Evolutionary conservation across 139 green algal genomes (phyloP).

Genomic region (Choricystis sp.): DNA sequence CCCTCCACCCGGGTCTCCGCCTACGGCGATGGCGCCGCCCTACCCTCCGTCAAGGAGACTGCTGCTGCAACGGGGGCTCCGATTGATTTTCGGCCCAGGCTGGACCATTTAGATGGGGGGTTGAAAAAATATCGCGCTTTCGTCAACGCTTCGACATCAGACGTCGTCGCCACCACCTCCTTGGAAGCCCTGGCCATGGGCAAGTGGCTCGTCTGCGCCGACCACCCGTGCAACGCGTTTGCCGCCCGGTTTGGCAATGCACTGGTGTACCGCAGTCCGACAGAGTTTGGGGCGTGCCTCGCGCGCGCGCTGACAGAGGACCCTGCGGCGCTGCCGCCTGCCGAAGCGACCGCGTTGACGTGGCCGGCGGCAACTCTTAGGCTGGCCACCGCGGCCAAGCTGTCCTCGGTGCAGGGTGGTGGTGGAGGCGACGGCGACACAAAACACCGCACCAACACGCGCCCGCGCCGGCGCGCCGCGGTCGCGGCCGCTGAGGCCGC

Average conservation of each 20-base stretch:
- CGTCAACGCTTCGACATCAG: conserved; percentile 71
- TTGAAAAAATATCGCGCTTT: conserved; percentile 55
- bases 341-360: background rate
- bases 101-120: conserved; percentile 32
- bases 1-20: conserved; percentile 51
- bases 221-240: conserved; percentile 81
- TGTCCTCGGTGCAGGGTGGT: no score
- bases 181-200: conserved; percentile 93
- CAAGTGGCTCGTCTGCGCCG: conserved; percentile 77
- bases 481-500: background rate
- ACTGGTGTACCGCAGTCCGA: background rate
- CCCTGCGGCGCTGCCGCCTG: background rate
- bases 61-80: conserved; percentile 10
- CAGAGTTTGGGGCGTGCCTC: background rate
- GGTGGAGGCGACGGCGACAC: no score
- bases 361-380: background rate
- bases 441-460: no score
- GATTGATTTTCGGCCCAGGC: conserved; percentile 31
- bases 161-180: conserved; percentile 87
- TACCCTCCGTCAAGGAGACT: conserved; percentile 22
- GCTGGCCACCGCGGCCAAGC: background rate
- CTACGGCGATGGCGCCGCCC: conserved; percentile 65
- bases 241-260: conserved; percentile 1
- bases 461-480: no score
- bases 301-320: background rate